These are phyloP conservation scores for Colletotrichum sp. DNA, from an alignment of 2,329 filamentous ascomycete genomes.

Conservation along the genomic window DNA sequence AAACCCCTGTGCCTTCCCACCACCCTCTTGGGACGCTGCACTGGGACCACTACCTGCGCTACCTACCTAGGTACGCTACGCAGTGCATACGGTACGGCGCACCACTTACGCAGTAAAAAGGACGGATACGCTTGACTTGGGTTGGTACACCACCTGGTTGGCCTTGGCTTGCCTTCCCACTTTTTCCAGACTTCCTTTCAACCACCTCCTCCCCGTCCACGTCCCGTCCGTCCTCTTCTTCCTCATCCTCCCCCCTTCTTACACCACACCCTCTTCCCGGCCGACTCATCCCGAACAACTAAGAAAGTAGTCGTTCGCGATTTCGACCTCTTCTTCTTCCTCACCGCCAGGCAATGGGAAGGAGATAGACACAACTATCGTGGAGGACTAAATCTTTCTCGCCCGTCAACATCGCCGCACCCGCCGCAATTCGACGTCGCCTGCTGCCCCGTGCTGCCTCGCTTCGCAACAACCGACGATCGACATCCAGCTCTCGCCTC, in stretches of 20 bases:
- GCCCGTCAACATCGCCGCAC: not conserved
- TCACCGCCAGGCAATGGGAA: not conserved
- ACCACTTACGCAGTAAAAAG: not conserved
- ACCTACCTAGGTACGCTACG: not conserved
- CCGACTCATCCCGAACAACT: conserved; percentile 9
- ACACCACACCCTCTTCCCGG: conserved; percentile 3
- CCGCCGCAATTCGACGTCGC: not conserved
- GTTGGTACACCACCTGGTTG: not conserved
- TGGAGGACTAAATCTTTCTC: not conserved
- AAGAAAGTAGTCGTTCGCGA: not conserved
- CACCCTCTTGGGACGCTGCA: not conserved
- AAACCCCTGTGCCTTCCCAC: not conserved
- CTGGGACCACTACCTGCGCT: not conserved
- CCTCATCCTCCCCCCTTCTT: conserved; percentile 17
- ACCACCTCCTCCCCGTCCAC: conserved; percentile 11
- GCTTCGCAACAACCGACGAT: conserved; percentile 5
- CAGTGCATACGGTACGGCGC: not conserved
- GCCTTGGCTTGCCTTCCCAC: conserved; percentile 10
- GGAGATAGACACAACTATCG: not conserved
- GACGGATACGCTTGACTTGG: not conserved
- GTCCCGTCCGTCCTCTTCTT: conserved; percentile 8
- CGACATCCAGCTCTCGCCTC: conserved; percentile 4
- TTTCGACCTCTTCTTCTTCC: not conserved
- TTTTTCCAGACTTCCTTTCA: conserved; percentile 16
- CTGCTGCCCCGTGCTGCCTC: not conserved